These are phyloP conservation scores for Ophiocordyceps camponoti-leonardi DNA, from an alignment of 2,329 filamentous ascomycete species.

Conservation along the genomic window DNA sequence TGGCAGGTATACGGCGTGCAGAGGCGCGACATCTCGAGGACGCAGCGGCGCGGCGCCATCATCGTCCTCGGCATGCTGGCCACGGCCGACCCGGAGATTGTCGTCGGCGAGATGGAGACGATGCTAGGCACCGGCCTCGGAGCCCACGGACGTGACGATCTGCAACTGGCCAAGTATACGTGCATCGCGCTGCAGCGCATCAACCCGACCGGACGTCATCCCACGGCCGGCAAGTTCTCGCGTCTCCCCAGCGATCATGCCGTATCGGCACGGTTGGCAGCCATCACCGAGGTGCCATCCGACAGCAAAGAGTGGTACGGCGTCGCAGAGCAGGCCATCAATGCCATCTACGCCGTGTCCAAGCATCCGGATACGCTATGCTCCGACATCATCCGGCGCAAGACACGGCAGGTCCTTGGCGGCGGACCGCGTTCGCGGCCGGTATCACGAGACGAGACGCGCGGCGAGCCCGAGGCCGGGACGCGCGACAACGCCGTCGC, in stretches of 20 bases:
- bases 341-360: slow-evolving; percentile 83
- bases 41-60: slow-evolving; percentile 79
- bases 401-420: slow-evolving; percentile 66
- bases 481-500: slow-evolving; percentile 52
- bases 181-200: slow-evolving; percentile 86
- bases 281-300: slow-evolving; percentile 70
- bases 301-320: slow-evolving; percentile 95
- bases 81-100: slow-evolving; percentile 79
- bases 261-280: slow-evolving; percentile 62
- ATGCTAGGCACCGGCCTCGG: slow-evolving; percentile 86
- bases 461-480: slow-evolving; percentile 18
- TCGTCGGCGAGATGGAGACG: slow-evolving; percentile 85
- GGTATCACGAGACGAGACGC: slow-evolving; percentile 19
- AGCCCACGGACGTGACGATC: slow-evolving; percentile 58
- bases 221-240: slow-evolving; percentile 43
- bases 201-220: slow-evolving; percentile 66
- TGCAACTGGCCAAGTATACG: slow-evolving; percentile 85
- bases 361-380: slow-evolving; percentile 90
- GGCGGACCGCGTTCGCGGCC: slow-evolving; percentile 23
- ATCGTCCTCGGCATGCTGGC: slow-evolving; percentile 96
- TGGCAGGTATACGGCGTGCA: slow-evolving; percentile 97
- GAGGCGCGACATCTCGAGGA: slow-evolving; percentile 80
- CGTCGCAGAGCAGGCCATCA: slow-evolving; percentile 88
- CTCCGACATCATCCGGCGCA: slow-evolving; percentile 74
- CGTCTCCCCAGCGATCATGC: slow-evolving; percentile 86